These are phyloP conservation scores for Lentinula guzmanii DNA, from an alignment of 768 basidiomycete species.

Conservation along the genomic window DNA sequence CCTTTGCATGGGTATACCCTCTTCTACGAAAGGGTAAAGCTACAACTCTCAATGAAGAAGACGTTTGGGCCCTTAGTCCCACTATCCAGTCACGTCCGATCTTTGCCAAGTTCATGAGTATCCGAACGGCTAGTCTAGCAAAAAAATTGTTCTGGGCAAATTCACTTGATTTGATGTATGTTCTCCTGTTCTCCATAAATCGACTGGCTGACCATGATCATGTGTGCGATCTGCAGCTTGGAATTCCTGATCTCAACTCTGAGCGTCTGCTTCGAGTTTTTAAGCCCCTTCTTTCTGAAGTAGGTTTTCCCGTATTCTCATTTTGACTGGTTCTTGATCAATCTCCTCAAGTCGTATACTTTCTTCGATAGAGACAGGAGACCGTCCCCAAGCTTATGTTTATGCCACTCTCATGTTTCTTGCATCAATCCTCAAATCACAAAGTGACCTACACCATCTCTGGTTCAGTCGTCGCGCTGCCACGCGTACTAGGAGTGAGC, in stretches of 20 bases:
- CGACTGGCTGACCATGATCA: neutral
- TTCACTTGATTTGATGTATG: constrained; percentile 39
- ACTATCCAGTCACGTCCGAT: constrained; percentile 61
- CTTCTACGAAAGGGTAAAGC: constrained; percentile 48
- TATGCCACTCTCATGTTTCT: constrained; percentile 75
- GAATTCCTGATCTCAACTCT: constrained; percentile 65
- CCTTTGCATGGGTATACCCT: constrained; percentile 69
- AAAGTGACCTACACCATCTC: constrained; percentile 55
- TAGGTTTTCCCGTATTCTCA: constrained; percentile 19
- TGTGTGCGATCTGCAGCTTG: constrained; percentile 26
- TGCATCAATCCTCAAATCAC: constrained; percentile 50
- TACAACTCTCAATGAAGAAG: constrained; percentile 59
- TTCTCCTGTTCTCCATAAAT: neutral
- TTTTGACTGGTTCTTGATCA: constrained; percentile 7
- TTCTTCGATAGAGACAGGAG: constrained; percentile 28
- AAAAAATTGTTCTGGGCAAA: constrained; percentile 39
- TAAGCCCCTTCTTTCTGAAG: constrained; percentile 83
- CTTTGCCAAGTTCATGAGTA: constrained; percentile 43
- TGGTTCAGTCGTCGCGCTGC: constrained; percentile 78
- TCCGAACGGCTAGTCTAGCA: constrained; percentile 33
- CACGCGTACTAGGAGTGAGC: constrained; percentile 67
- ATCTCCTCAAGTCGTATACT: constrained; percentile 41
- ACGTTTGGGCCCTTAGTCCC: constrained; percentile 69
- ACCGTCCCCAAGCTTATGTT: constrained; percentile 60
- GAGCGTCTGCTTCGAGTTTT: constrained; percentile 73